Base-by-base conservation (phyloP, 176 grass and related monocot species). In the Typha latifolia region DNA sequence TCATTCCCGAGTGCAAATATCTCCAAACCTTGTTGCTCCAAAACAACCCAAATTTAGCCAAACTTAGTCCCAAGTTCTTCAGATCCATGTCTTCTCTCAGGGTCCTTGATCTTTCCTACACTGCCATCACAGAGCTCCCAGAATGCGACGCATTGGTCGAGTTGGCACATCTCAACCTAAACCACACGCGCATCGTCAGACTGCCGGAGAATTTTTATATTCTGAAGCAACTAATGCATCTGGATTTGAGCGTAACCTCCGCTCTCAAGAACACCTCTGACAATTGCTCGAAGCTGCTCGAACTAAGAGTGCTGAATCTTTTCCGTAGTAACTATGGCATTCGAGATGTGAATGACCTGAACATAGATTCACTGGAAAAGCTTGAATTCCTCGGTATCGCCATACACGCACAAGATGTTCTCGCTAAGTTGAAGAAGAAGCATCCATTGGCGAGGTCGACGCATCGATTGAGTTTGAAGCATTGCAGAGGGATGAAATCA, bases 21-120 rank as follows among this genome's bases (percentile, higher is more conserved):
- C 63, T 90, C 14, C 75, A 65, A 14, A 95, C 83, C 16, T 50
- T 95, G 27, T 57, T 95, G 50, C 62, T 87, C 50, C 91, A 95
- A 66, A 84, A 90, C 64, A 95, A 95, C 47, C 69, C 80, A 63
- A 82, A 82, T 22, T 68, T 95, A 47, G 66, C 74, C 37, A 84
- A 62, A 20, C 79, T 95, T 20, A 43, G 75, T 32, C 51, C 51
- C 32, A 62, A 47, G 4, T 87, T 95, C 69, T 90, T 95, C 49
- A 84, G 19, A 49, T 82, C 7, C 43, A 84, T 87, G 81, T 66
- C 81, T 0, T 71, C 69, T 9, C 85, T 95, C 70, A 90, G 63
- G 66, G 91, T 87, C 19, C 86, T 95, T 3, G 91, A 95, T 66
- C 91, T 95, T 72, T 95, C 90, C 14, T 61, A 81, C 53, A 95